A percentile compares a stretch with the other conserved stretches of the same genome.
Evolutionary conservation across 2,329 filamentous ascomycete genomes (phyloP).

Genomic region (Pseudohalonectria lignicola): DNA sequence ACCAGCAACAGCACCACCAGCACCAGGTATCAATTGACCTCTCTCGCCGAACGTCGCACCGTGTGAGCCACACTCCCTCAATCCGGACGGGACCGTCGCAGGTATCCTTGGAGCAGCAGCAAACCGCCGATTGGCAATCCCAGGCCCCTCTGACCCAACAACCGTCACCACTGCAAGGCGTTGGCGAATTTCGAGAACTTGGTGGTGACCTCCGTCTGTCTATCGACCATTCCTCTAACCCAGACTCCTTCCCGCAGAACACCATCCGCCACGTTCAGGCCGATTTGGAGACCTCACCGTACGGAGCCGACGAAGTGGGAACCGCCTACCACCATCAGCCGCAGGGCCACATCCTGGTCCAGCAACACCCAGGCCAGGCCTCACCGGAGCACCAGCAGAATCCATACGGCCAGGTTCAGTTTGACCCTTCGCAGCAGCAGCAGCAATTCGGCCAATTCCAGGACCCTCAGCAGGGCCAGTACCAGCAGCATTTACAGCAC

Average conservation of each 20-base stretch:
- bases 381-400: slow-evolving; percentile 23
- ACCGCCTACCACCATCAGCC: slow-evolving; percentile 27
- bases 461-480: slow-evolving; percentile 16
- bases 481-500: slow-evolving; percentile 16
- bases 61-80: slow-evolving; percentile 36
- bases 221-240: slow-evolving; percentile 25
- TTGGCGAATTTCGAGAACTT: slow-evolving; percentile 23
- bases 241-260: slow-evolving; percentile 23
- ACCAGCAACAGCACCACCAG: slow-evolving; percentile 24
- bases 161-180: slow-evolving; percentile 32
- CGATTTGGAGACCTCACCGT: slow-evolving; percentile 32
- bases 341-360: slow-evolving; percentile 19
- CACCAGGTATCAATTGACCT: slow-evolving; percentile 30
- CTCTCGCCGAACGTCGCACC: slow-evolving; percentile 45
- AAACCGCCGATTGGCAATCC: slow-evolving; percentile 20
- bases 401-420: slow-evolving; percentile 19
- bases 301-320: slow-evolving; percentile 28
- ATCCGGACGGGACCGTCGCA: slow-evolving; percentile 30
- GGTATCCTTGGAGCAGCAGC: slow-evolving; percentile 23
- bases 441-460: slow-evolving; percentile 12
- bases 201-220: slow-evolving; percentile 15
- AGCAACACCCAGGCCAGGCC: slow-evolving; percentile 21
- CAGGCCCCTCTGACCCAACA: slow-evolving; percentile 19
- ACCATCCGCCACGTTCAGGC: slow-evolving; percentile 37
- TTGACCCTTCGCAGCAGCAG: slow-evolving; percentile 29